A percentile compares a stretch with the other conserved stretches of the same genome.
Conservation (phyloP, 2,329 filamentous ascomycete species). For the Mycocentrospora acerina region DNA sequence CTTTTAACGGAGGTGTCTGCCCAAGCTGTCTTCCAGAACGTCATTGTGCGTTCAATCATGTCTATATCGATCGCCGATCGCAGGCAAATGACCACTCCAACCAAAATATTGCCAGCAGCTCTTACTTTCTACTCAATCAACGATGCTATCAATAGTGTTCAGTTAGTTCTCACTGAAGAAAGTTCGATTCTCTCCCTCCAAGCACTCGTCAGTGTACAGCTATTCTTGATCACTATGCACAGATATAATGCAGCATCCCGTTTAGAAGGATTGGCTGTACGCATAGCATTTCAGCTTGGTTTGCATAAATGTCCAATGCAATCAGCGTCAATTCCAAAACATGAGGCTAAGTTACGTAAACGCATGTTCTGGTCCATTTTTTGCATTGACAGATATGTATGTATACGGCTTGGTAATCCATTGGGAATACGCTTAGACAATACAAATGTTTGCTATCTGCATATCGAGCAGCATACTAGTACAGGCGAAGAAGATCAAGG, state of each 20-base stretch:
- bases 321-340: conserved; percentile 2
- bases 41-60: conserved; percentile 25
- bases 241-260: conserved; percentile 28
- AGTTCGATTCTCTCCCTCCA: conserved; percentile 26
- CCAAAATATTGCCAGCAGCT: conserved; percentile 10
- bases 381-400: conserved; percentile 27
- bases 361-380: conserved; percentile 27
- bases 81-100: conserved; percentile 12
- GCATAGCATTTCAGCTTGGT: conserved; percentile 22
- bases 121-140: conserved; percentile 23
- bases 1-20: conserved; percentile 3
- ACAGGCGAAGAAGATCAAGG: conserved; percentile 1
- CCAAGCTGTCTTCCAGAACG: conserved; percentile 10
- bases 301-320: conserved; percentile 18
- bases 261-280: conserved; percentile 21
- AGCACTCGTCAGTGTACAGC: conserved; percentile 24
- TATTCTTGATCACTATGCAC: conserved; percentile 26
- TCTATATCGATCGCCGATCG: conserved; percentile 24
- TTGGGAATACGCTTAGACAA: conserved; percentile 22
- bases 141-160: conserved; percentile 20
- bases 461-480: conserved; percentile 15
- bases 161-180: conserved; percentile 19
- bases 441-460: conserved; percentile 23
- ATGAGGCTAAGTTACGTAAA: conserved; percentile 22
- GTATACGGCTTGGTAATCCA: conserved; percentile 24